Base-by-base conservation (phyloP, 2,329 filamentous ascomycete genomes). In the Cladosporium velox region DNA sequence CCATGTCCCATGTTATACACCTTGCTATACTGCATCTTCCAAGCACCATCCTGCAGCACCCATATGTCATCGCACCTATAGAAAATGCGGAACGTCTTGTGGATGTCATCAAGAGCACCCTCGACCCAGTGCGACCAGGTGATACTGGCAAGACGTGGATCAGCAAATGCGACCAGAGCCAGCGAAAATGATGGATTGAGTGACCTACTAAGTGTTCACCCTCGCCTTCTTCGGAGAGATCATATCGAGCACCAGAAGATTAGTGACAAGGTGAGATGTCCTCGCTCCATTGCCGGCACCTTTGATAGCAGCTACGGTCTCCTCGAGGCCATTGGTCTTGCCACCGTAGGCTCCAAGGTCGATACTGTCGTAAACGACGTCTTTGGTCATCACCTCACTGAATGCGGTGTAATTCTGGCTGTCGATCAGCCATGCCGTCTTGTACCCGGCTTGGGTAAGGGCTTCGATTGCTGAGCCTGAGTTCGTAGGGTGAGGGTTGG, bases 21-120 rank as follows among this genome's bases (percentile, higher is more conserved):
- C 15, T 66, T 58, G 28, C 68, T 70, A 7, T 62, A 54, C n/a
- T 67, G 55, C 65, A 70, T 66, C 41, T 70, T 70, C 68, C 68
- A 70, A 14, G 57, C 65, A 11, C 58, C 44, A 11, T 65, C 65
- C 35, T 69, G 51, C n/a, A 65, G 58, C 12, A 70, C 67, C 68
- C 67, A 70, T 30, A 70, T 67, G 26, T 70, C 68, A n/a, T 70
- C 67, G 21, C 68, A 70, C 26, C 52, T 58, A 30, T 70, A 70
- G 18, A 64, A 67, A 18, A 70, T 66, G 18, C 68, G 24, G 28
- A 59, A 70, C 1, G 67, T 70, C 64, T 70, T 68, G 11, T 35
- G 60, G 15, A 65, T 68, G 24, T 70, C 65, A 6, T 67, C 30
- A 4, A 67, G 62, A 26, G 64, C 67, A 7, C 32, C 34, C 24